Conservation (phyloP, 805 yeast genomes). For the Teunomyces atbi region DNA sequence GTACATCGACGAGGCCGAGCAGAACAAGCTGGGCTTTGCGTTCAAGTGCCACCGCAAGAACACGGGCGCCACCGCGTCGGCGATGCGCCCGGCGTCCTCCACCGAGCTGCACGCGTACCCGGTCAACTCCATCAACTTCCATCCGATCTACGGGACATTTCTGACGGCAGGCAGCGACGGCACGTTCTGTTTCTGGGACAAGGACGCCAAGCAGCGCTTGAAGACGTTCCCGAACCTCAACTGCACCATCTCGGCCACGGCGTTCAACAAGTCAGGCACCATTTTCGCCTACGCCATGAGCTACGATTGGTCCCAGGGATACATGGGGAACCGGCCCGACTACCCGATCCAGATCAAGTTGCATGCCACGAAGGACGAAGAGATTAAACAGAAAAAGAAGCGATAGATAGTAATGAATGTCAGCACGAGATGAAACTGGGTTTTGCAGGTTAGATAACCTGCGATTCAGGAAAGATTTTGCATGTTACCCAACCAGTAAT, state of each 20-base stretch:
- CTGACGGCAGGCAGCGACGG: constrained; percentile 96
- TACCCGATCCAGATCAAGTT: constrained; percentile 74
- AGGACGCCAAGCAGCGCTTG: constrained; percentile 83
- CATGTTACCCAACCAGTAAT: no score
- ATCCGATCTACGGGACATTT: constrained; percentile 88
- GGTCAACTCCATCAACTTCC: constrained; percentile 78
- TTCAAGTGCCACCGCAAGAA: constrained; percentile 89
- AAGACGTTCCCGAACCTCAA: constrained; percentile 71
- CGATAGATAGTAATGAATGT: no score
- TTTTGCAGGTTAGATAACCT: no score
- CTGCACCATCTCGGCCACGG: constrained; percentile 69
- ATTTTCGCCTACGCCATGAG: constrained; percentile 89
- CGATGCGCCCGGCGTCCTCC: background rate
- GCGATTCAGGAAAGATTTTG: no score
- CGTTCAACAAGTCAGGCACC: constrained; percentile 79
- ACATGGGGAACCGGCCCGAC: constrained; percentile 71
- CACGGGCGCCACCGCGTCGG: no score
- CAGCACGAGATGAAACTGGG: no score
- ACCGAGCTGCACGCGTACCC: constrained; percentile 69
- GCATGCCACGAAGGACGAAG: constrained; percentile 84
- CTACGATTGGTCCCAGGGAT: constrained; percentile 96
- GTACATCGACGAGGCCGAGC: constrained; percentile 81
- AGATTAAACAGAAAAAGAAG: constrained; percentile 62
- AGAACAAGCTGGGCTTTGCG: constrained; percentile 71
- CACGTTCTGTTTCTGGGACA: constrained; percentile 92